Percentiles rank a stretch among this genome's conserved stretches.
These are phyloP conservation scores for Marasmius oreades DNA, from an alignment of 1,284 basidiomycete genomes.

Conservation along the genomic window DNA sequence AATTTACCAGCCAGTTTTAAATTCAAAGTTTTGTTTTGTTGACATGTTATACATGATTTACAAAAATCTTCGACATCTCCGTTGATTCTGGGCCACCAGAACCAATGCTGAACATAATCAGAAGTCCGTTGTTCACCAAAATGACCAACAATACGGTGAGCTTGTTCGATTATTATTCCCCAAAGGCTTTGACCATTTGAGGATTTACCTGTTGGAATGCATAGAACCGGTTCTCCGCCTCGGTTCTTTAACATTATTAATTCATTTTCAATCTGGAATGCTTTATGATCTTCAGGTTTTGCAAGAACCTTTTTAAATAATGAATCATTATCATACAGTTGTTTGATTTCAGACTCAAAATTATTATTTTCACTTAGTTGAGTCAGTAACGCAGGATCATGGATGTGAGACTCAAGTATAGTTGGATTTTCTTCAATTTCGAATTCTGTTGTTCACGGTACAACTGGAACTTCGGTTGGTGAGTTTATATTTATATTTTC, in stretches of 20 bases:
- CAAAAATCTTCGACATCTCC: conserved; percentile 19
- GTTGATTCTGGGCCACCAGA: conserved; percentile 31
- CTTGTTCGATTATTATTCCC: conserved; percentile 22
- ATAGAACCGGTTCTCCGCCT: neutral
- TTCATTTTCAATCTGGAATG: neutral
- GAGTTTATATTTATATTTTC: neutral
- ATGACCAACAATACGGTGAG: conserved; percentile 25
- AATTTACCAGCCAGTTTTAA: conserved; percentile 17
- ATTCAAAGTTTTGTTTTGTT: conserved; percentile 11
- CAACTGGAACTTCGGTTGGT: neutral
- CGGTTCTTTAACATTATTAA: neutral
- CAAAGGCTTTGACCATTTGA: conserved; percentile 4
- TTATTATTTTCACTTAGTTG: neutral
- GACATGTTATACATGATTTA: conserved; percentile 17
- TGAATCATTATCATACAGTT: neutral
- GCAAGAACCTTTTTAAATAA: neutral
- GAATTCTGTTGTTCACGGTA: neutral
- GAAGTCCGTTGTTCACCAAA: conserved; percentile 20
- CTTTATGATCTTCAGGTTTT: neutral
- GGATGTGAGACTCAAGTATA: neutral
- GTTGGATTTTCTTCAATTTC: neutral
- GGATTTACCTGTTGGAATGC: neutral
- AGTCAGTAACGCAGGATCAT: neutral
- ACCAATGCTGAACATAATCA: conserved; percentile 25
- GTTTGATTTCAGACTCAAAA: neutral